Base-by-base conservation (phyloP, 768 basidiomycete genomes). In the Saitozyma sp. region DNA sequence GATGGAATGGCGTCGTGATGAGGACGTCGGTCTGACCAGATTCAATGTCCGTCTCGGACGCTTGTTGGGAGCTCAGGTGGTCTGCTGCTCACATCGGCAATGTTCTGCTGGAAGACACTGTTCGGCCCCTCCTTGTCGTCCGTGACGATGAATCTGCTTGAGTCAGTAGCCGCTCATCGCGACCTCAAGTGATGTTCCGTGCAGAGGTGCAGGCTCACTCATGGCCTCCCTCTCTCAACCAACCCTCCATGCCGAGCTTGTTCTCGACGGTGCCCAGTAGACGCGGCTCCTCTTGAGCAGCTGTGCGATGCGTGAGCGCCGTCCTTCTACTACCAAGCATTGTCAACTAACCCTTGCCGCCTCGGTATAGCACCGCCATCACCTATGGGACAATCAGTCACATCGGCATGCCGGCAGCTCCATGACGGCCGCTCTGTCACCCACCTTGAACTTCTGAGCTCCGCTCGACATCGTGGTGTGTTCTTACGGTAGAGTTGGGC, bases 51-150 rank as follows among this genome's bases (percentile, higher is more conserved):
- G 29, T 5, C 29, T 29, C 2, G 56, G 13, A 19, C 2, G 7
- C 41, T 37, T 40, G 11, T n/a, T 9, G 37, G 0, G 11, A 81
- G 87, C 55, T 76, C 29, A 5, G 29, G 29, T 5, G 29, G 29
- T 29, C 29, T 29, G 29, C 29, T 29, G 29, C 29, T 29, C 29
- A 90, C 89, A 78, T 90, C 89, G 52, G 84, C 84, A 58, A 92
- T 84, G 79, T 92, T 84, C 79, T 89, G 90, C 78, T 90, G 86
- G 82, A 92, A 91, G 69, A 84, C 87, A 59, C 88, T 89, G 77
- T 88, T 84, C 8, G 87, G 81, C 20, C 91, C 91, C 75, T 92
- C 91, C 80, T 92, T 92, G 83, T 85, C 85, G 79, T 86, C 87
- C 20, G 88, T 86, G 54, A 89, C 90, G 62, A 92, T 81, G 66